These are phyloP conservation scores for Kwoniella mangroviensis DNA, from an alignment of 768 basidiomycete species.

Conservation along the genomic window DNA sequence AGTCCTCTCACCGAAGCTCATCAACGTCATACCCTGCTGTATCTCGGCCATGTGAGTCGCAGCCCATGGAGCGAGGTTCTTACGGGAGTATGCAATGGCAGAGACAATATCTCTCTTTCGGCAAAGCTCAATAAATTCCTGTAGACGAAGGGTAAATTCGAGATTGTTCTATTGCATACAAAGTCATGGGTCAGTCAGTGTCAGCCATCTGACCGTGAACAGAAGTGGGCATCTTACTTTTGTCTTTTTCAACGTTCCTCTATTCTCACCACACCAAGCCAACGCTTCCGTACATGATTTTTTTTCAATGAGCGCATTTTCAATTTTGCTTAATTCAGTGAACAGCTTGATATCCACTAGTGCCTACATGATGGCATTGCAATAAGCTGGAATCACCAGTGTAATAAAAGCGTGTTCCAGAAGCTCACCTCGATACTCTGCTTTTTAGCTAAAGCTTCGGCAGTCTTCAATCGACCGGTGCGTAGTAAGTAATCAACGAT, in stretches of 20 bases:
- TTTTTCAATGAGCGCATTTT: constrained; percentile 72
- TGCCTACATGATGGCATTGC: constrained; percentile 61
- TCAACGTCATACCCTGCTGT: constrained; percentile 72
- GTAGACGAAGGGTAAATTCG: constrained; percentile 92
- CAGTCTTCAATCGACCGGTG: constrained; percentile 75
- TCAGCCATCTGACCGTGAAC: neutral
- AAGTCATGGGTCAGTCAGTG: neutral
- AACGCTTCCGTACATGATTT: constrained; percentile 83
- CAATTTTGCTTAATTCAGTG: constrained; percentile 83
- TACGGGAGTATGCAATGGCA: constrained; percentile 83
- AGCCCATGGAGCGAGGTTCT: constrained; percentile 75
- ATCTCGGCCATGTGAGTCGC: constrained; percentile 80
- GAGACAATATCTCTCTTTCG: constrained; percentile 69
- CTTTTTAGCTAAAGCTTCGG: constrained; percentile 74
- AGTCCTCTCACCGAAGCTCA: constrained; percentile 72
- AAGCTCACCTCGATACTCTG: constrained; percentile 74
- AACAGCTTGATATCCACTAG: constrained; percentile 91
- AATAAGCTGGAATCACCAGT: neutral
- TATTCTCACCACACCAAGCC: constrained; percentile 95
- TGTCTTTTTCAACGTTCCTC: constrained; percentile 84
- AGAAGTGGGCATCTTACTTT: constrained; percentile 65
- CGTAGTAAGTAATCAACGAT: constrained; percentile 90
- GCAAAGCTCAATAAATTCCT: constrained; percentile 93
- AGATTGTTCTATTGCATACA: constrained; percentile 72
- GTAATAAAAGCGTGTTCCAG: neutral